Conservation (phyloP, 2,329 filamentous ascomycete species). For the Davidsoniella virescens region DNA sequence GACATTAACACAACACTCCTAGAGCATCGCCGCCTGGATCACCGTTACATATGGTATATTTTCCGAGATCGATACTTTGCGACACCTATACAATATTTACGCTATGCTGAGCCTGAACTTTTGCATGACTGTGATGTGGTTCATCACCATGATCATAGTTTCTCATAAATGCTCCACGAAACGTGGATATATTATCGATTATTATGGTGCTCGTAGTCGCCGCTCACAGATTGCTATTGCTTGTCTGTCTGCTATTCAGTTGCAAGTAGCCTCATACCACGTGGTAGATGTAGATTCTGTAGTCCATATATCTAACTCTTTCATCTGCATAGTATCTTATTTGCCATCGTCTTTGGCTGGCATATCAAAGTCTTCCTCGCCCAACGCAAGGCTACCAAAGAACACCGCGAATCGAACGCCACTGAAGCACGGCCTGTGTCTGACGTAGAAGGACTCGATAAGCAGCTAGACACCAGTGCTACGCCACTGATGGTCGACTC, state of each 20-base stretch:
- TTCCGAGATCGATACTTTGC: conserved; percentile 22
- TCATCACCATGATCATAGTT: conserved; percentile 25
- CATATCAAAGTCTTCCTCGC: conserved; percentile 21
- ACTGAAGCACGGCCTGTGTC: conserved; percentile 14
- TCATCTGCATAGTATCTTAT: conserved; percentile 22
- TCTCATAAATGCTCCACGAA: conserved; percentile 24
- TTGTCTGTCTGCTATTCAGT: conserved; percentile 27
- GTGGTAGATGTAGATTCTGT: neutral
- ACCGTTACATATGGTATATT: conserved; percentile 26
- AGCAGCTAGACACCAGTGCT: neutral
- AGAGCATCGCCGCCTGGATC: conserved; percentile 32
- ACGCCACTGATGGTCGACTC: neutral
- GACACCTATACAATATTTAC: conserved; percentile 26
- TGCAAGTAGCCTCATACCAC: conserved; percentile 19
- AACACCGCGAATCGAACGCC: conserved; percentile 8
- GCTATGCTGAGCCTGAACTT: conserved; percentile 28
- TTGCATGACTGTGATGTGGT: conserved; percentile 31
- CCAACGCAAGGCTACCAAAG: conserved; percentile 22
- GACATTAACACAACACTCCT: neutral
- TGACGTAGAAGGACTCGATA: too few relatives aligned
- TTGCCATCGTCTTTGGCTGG: conserved; percentile 23
- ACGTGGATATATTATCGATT: too few relatives aligned
- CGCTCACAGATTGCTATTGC: conserved; percentile 24
- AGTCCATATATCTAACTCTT: neutral
- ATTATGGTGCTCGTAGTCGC: too few relatives aligned